Evolutionary conservation across 768 basidiomycete species (phyloP).

Genomic region (Galerina sulciceps): DNA sequence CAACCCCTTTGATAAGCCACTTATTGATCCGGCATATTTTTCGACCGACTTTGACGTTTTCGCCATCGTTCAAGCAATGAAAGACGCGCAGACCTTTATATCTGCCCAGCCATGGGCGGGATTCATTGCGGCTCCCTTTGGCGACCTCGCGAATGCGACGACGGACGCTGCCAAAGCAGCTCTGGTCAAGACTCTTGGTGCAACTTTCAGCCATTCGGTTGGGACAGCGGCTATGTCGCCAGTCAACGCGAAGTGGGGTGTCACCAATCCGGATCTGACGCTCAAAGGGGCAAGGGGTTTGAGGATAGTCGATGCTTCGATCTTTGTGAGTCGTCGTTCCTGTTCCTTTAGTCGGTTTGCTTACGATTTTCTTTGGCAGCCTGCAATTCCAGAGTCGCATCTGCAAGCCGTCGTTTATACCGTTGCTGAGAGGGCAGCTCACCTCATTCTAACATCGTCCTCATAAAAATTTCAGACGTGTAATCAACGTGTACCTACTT

Average conservation of each 20-base stretch:
- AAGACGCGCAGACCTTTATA: conserved; percentile 1
- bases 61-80: background rate
- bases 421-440: conserved; percentile 1
- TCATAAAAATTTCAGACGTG: no score
- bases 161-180: conserved; percentile 11
- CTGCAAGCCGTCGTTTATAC: conserved; percentile 4
- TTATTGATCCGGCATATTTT: background rate
- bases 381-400: background rate
- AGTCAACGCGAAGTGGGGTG: conserved; percentile 22
- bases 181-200: conserved; percentile 11
- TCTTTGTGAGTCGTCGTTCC: background rate
- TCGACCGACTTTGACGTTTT: conserved; percentile 5
- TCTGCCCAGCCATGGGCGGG: background rate
- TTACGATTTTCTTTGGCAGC: background rate
- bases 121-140: background rate
- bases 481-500: no score
- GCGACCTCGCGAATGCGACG: conserved; percentile 3
- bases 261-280: conserved; percentile 31
- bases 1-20: conserved; percentile 22
- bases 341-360: background rate
- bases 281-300: conserved; percentile 33
- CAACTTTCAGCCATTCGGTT: conserved; percentile 22
- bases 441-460: background rate
- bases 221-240: conserved; percentile 31
- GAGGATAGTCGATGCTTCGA: conserved; percentile 36